Base-by-base conservation (phyloP, 225 moss, liverwort and hornwort species). In the Physcomitrium patens region DNA sequence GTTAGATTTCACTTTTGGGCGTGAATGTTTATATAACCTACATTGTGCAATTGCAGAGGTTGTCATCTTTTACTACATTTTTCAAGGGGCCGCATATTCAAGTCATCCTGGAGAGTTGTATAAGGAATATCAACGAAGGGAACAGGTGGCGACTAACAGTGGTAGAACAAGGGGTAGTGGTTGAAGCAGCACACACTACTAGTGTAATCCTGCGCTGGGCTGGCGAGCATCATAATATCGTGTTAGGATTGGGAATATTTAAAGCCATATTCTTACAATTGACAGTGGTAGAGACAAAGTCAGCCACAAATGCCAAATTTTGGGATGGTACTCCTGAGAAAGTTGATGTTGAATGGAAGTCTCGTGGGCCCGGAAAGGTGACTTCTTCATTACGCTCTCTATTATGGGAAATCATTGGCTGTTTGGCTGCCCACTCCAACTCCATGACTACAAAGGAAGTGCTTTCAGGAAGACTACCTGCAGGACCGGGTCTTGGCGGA, bases 361-460 rank as follows among this genome's bases (percentile, higher is more conserved):
- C 82, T 72, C 86, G 86, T 42, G 83, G 79, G 43, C 77, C 77
- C 7, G 81, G 80, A 55, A 91, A 89, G 75, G 76, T 86, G 56
- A 83, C 89, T 69, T 87, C 90, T 45, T 86, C 83, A 11, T 77
- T 92, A 48, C 89, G 90, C 28, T 92, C 89, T 58, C 76, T 89
- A 10, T 75, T 91, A 70, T 92, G 92, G 94, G 92, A 94, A 65
- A 85, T 89, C 68, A 76, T 91, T 67, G 94, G 92, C 50, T 91
- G 84, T 79, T 69, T 92, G 17, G 94, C 90, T 79, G 82, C 90
- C 24, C 91, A 86, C 65, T 82, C 73, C 52, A 80, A 63, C 54
- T 12, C 70, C 57, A 80, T 75, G 49, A 60, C 78, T 12, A 85
- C 79, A 57, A 72, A 53, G 66, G 72, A 76, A 49, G 64, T 65